These are phyloP conservation scores for Chaetomiaceae sp. DNA, from an alignment of 2,329 filamentous ascomycete species.

Conservation along the genomic window DNA sequence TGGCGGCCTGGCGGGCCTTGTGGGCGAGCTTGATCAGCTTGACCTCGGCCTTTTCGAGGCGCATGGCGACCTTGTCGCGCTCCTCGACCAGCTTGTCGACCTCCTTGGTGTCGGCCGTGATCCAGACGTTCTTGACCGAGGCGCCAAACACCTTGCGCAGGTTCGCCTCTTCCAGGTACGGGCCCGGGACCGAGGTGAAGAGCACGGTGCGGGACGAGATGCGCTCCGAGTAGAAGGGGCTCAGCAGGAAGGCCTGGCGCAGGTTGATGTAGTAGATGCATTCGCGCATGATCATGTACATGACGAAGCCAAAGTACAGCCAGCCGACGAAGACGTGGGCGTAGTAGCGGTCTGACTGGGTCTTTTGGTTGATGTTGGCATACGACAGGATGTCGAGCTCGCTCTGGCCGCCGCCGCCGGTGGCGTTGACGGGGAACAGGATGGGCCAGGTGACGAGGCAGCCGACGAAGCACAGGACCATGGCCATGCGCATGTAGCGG, in stretches of 20 bases:
- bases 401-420: conserved; percentile 59
- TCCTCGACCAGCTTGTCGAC: conserved; percentile 77
- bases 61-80: conserved; percentile 72
- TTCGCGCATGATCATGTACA: conserved; percentile 84
- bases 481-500: conserved; percentile 75
- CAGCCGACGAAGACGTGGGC: conserved; percentile 78
- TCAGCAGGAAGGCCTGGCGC: conserved; percentile 85
- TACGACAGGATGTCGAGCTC: conserved; percentile 78
- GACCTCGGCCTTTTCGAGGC: conserved; percentile 81
- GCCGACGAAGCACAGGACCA: conserved; percentile 76
- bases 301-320: conserved; percentile 80
- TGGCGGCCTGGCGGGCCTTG: conserved; percentile 60
- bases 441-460: conserved; percentile 82
- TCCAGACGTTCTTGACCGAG: conserved; percentile 78
- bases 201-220: conserved; percentile 88
- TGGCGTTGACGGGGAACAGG: conserved; percentile 79
- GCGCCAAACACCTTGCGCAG: conserved; percentile 77
- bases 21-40: conserved; percentile 78
- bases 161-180: conserved; percentile 72
- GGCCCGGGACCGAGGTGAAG: conserved; percentile 75
- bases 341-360: conserved; percentile 61
- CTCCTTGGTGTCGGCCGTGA: conserved; percentile 70
- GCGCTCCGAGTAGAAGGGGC: conserved; percentile 75
- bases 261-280: conserved; percentile 89
- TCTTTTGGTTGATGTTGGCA: conserved; percentile 60